Conservation (phyloP, 768 basidiomycete species). For the Psilocybe cyanescens region DNA sequence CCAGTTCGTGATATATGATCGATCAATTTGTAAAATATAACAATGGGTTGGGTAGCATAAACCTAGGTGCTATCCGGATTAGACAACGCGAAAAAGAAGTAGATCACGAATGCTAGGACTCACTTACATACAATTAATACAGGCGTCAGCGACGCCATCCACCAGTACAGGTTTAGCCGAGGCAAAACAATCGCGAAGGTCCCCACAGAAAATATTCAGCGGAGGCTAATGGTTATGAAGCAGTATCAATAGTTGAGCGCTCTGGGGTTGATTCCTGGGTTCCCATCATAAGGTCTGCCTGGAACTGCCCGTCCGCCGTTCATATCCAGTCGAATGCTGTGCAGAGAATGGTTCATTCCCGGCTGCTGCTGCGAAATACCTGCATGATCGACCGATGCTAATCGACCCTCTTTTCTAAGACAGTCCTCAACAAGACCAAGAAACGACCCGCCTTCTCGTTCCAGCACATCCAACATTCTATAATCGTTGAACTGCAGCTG, state of each 20-base stretch:
- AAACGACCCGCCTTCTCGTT: slow-evolving; percentile 44
- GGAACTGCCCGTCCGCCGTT: not conserved
- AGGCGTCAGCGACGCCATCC: not conserved
- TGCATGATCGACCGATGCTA: slow-evolving; percentile 16
- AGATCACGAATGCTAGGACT: not conserved
- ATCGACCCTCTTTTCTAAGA: slow-evolving; percentile 42
- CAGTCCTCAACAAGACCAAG: slow-evolving; percentile 42
- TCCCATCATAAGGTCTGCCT: slow-evolving; percentile 16
- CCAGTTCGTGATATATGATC: not conserved
- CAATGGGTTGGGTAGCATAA: not conserved
- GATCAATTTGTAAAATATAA: not conserved
- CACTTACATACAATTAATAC: not conserved
- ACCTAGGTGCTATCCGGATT: not conserved
- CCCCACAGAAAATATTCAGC: not conserved
- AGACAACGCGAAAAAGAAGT: not conserved
- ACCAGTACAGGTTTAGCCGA: not conserved
- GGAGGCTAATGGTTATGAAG: not conserved
- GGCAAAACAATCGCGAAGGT: not conserved
- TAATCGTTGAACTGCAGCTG: slow-evolving; percentile 50
- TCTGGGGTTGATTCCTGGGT: slow-evolving; percentile 27
- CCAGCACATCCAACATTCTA: slow-evolving; percentile 45
- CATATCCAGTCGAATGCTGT: slow-evolving; percentile 2
- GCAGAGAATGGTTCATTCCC: not conserved
- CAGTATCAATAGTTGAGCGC: slow-evolving; percentile 21
- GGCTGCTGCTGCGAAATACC: not conserved